Conservation (phyloP, 371 early-diverging fungal species). For the Funneliformis caledonium region DNA sequence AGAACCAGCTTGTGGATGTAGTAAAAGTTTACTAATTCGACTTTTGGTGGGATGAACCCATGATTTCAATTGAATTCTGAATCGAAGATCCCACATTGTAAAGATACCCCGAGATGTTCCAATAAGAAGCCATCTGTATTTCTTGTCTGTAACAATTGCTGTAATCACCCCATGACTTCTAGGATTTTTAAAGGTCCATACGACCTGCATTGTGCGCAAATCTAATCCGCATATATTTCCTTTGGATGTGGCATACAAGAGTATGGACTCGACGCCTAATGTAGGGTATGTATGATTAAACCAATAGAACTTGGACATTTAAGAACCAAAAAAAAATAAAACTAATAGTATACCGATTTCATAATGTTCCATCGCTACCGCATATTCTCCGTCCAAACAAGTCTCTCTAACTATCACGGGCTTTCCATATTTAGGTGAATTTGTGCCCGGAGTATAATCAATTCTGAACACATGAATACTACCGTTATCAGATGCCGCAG, state of each 20-base stretch:
- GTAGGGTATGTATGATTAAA: neutral
- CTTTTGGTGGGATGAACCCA: constrained; percentile 83
- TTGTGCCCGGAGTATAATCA: constrained; percentile 46
- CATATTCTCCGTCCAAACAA: constrained; percentile 66
- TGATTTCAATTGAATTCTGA: constrained; percentile 72
- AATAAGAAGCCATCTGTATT: constrained; percentile 71
- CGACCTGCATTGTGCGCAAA: constrained; percentile 69
- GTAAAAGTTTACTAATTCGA: constrained; percentile 65
- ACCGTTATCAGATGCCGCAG: constrained; percentile 85
- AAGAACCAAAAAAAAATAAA: neutral
- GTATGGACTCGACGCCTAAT: constrained; percentile 69
- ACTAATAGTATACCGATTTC: constrained; percentile 59
- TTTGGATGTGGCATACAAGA: constrained; percentile 78
- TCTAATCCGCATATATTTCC: constrained; percentile 81
- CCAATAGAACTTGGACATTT: neutral
- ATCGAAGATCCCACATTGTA: constrained; percentile 84
- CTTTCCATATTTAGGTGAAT: constrained; percentile 64
- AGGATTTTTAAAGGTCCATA: constrained; percentile 68
- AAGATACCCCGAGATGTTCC: constrained; percentile 86
- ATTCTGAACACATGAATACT: constrained; percentile 74
- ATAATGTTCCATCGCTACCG: constrained; percentile 71
- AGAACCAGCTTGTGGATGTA: constrained; percentile 57
- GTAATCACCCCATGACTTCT: constrained; percentile 69
- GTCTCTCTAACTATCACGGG: constrained; percentile 61
- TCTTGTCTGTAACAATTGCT: constrained; percentile 69